Percentiles rank a stretch among this genome's conserved stretches.
These are phyloP conservation scores for Chalaropsis thielavioides DNA, from an alignment of 2,329 filamentous ascomycete species.

Conservation along the genomic window DNA sequence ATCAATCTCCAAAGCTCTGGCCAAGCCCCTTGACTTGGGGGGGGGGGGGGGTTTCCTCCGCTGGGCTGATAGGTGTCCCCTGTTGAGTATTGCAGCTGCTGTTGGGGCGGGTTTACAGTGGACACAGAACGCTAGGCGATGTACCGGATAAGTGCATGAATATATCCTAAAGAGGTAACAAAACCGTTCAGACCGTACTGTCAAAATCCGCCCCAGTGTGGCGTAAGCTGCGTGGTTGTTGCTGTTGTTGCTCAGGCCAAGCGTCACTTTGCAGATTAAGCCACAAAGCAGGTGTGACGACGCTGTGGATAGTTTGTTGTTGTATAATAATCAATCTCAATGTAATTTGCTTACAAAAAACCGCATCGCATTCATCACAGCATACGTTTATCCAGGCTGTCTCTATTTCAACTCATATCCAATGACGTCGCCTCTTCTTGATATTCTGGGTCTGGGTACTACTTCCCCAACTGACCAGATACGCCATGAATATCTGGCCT, in stretches of 20 bases:
- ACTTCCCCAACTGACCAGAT: constrained; percentile 32
- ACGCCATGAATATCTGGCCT: constrained; percentile 57
- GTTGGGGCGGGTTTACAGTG: background rate
- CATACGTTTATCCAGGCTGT: background rate
- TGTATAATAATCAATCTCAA: no score
- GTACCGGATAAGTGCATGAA: background rate
- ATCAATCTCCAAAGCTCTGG: background rate
- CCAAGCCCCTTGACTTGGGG: background rate
- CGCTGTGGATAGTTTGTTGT: no score
- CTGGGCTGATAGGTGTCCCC: background rate
- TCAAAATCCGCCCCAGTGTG: background rate
- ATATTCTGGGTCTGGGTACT: constrained; percentile 25
- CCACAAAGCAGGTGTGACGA: no score
- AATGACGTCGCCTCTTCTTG: constrained; percentile 28
- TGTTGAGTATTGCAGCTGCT: background rate
- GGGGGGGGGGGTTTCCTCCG: background rate
- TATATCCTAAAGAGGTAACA: background rate
- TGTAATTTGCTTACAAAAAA: background rate
- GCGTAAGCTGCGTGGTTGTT: background rate
- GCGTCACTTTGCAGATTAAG: no score
- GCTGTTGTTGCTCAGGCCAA: no score
- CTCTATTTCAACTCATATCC: background rate
- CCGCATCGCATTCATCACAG: background rate
- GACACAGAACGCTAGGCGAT: background rate
- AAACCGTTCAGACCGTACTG: background rate